Conservation (phyloP, 345 rosid genomes). For the Salix udensis region DNA sequence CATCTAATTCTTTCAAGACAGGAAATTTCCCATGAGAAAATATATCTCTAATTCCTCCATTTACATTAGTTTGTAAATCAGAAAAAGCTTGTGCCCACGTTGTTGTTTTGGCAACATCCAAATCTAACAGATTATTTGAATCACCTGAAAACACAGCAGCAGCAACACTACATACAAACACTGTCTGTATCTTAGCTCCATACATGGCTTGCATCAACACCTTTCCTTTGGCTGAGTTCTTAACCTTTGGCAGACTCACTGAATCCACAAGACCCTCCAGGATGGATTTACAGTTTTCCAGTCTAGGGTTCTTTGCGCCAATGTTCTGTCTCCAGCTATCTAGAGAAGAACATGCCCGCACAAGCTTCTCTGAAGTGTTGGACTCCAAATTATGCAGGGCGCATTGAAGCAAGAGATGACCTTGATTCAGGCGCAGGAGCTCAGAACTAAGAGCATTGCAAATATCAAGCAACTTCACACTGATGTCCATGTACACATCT, state of each 20-base stretch:
- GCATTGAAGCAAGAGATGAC: constrained; percentile 73
- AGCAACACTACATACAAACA: constrained; percentile 67
- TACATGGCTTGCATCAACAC: constrained; percentile 86
- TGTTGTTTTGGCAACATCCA: constrained; percentile 44
- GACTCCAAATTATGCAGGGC: constrained; percentile 59
- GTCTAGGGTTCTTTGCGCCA: constrained; percentile 53
- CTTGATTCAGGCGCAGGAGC: constrained; percentile 68
- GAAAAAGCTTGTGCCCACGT: constrained; percentile 59
- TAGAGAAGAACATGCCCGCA: constrained; percentile 56
- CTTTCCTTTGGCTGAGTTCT: constrained; percentile 80
- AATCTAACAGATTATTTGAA: constrained; percentile 45
- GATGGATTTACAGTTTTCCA: constrained; percentile 55
- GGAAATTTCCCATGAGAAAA: constrained; percentile 36
- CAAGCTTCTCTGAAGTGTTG: constrained; percentile 39
- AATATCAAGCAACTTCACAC: constrained; percentile 79
- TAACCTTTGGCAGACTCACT: constrained; percentile 68
- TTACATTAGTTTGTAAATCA: constrained; percentile 48
- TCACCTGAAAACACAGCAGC: constrained; percentile 76
- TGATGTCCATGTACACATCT: constrained; percentile 78
- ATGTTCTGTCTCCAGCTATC: constrained; percentile 76
- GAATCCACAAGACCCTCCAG: constrained; percentile 53
- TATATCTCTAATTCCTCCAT: constrained; percentile 46
- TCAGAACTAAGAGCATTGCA: constrained; percentile 76
- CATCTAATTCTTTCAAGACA: constrained; percentile 58
- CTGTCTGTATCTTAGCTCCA: constrained; percentile 77